Evolutionary conservation across 352 stramenopile genomes (phyloP), one percentile per base, ranked within the genome.

Genomic region (Phytophthora colocasiae): DNA sequence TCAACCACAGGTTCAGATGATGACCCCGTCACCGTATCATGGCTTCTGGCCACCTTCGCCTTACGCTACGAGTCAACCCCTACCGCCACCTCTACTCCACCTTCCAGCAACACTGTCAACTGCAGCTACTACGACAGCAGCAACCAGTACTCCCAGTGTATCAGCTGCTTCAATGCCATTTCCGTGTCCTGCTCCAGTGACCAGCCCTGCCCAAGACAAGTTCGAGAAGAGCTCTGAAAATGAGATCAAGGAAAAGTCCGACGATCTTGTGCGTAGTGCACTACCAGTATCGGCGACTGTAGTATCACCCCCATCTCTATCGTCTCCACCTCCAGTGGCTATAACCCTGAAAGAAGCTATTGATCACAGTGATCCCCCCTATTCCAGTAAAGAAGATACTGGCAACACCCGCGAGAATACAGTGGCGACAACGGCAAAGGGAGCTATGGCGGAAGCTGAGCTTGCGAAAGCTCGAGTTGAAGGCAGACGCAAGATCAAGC

Each of bases 381-480:
- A 8, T 8, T 38, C 53, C 2, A 27, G 19, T 10, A 38, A 24
- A 26, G 31, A 22, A 11, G 22, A 45, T 43, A 38, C 66, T 24
- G 8, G 14, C 3, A 60, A 14, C 22, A 85, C 75, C 40, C 58
- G 64, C 6, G 71, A 85, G 26, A 38, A 79, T 51, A 80, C 75
- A 3, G 67, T 90, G 6, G 69, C 64, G 10, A 63, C 78, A 4
- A 87, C 79, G 10, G 71, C 73, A 15, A 89, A 91, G 56, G 81
- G 83, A 8, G 85, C 85, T 3, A 59, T 86, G 19, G 78, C 73
- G 5, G 85, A 93, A 63, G 85, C 85, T 6, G 81, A 93, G 59
- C 76, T 93, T 47, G 83, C 85, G 7, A 89, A 86, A 55, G 69
- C 76, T 24, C 80, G 85, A 6, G 81, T 93, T 14, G 85, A 92